Base-by-base conservation (phyloP, 164 flowering plant species). In the Nymphaea colorata region DNA sequence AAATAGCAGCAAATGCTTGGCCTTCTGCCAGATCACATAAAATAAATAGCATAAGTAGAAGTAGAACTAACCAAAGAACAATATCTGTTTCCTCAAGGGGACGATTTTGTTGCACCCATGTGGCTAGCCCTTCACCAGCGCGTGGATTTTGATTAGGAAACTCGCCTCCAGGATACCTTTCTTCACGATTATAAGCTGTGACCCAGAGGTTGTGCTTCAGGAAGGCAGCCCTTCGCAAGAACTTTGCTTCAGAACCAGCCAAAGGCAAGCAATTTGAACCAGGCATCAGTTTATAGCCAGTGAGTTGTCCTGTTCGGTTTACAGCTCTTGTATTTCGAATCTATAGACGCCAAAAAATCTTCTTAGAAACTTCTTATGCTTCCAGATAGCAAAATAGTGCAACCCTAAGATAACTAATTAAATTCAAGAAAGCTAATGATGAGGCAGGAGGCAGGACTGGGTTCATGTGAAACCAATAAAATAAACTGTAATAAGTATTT, bases 131-230 rank as follows among this genome's bases (percentile, higher is more conserved):
- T 70, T 90, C 97, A 55, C 86, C 81, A 69, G 75, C 82, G 63
- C 95, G 97, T 62, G 97, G 97, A 80, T 90, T 90, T 76, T 90
- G 97, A 74, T 90, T 90, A 42, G 97, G 97, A 73, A 90, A 90
- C 73, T 90, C 97, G 70, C 93, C 97, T 66, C 95, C 97, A 45
- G 95, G 97, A 78, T 83, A 88, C 72, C 76, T 82, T 72, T 91
- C 92, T 64, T 80, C 81, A 42, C 79, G 87, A 4, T 84, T 77
- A 79, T 81, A 93, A 60, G 75, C 76, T 44, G 95, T 90, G 51
- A 90, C 97, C 97, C 97, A 90, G 44, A 93, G 84, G 75, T 90
- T 90, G 71, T 90, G 95, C 81, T 90, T 90, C 80, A 90, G 68
- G 75, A 90, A 88, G 70, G 93, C 82, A 69, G 94, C 95, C 76